phyloP scores from a whole-genome alignment of 768 basidiomycete species.

The Gelatoporia subvermispora region DNA sequence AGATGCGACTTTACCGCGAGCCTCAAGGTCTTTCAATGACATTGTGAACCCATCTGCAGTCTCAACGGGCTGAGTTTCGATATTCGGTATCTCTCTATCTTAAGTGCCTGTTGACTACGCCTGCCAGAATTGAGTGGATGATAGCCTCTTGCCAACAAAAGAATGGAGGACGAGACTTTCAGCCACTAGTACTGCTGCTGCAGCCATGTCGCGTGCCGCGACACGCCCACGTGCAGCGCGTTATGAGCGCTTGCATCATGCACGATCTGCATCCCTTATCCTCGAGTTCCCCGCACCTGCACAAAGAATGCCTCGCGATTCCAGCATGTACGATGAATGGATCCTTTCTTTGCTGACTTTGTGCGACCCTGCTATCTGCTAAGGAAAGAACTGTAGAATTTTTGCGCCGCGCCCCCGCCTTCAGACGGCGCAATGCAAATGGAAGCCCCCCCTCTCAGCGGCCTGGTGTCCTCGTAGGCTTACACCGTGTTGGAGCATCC shows the following conservation, averaged over 20 bases:
- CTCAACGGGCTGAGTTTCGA: too few species aligned
- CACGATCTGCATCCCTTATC: neutral
- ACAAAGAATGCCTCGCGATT: constrained; percentile 18
- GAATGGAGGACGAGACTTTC: too few species aligned
- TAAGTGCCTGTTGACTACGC: too few species aligned
- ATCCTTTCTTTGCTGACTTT: neutral
- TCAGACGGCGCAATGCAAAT: neutral
- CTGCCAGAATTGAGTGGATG: too few species aligned
- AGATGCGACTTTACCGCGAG: neutral
- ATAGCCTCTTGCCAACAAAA: too few species aligned
- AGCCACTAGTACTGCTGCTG: too few species aligned
- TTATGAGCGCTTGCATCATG: constrained; percentile 24
- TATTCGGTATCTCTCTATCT: too few species aligned
- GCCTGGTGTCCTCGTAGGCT: neutral
- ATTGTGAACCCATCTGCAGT: too few species aligned
- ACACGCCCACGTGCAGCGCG: constrained; percentile 16
- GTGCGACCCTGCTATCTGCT: neutral
- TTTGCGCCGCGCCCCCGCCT: neutral
- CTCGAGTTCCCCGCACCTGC: constrained; percentile 4
- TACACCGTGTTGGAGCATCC: neutral
- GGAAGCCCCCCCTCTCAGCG: neutral
- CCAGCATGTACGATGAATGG: constrained; percentile 12
- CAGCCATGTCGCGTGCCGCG: constrained; percentile 21
- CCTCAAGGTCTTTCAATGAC: constrained; percentile 9
- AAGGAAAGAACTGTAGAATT: constrained; percentile 4